A percentile compares a stretch with the other conserved stretches of the same genome.
Evolutionary conservation across 1,139 yeast species (phyloP).

Genomic region (Arxiozyma heterogenica): DNA sequence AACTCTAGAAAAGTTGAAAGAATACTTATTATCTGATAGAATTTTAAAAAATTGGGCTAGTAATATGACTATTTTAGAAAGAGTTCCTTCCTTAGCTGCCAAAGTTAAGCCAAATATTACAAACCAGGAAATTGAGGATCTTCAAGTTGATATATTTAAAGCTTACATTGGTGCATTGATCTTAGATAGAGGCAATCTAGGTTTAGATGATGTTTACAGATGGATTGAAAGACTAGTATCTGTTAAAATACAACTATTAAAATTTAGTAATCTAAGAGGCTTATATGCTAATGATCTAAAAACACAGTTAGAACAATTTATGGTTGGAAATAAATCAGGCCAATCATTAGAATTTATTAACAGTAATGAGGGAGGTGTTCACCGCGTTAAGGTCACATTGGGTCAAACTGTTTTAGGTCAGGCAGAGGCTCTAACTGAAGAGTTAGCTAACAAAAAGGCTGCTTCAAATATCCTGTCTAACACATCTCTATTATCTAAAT

Average conservation of each 20-base stretch:
- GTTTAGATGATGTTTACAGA: not conserved
- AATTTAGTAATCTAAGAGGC: constrained; percentile 3
- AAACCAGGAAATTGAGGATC: not conserved
- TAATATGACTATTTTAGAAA: not conserved
- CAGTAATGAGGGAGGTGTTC: not conserved
- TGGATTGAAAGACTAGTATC: constrained; percentile 1
- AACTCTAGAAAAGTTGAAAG: constrained; percentile 1
- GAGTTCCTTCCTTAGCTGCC: not conserved
- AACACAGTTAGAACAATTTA: constrained; percentile 5
- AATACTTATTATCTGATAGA: not conserved
- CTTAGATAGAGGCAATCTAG: not conserved
- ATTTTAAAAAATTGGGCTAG: not conserved
- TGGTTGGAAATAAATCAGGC: constrained; percentile 5
- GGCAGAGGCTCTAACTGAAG: constrained; percentile 1
- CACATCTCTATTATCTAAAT: not conserved
- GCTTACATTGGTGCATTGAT: constrained; percentile 8
- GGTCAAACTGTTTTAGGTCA: constrained; percentile 5
- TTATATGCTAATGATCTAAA: constrained; percentile 4
- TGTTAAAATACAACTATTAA: not conserved
- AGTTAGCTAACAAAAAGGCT: constrained; percentile 5
- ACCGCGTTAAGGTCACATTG: not conserved
- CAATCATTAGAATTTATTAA: constrained; percentile 1
- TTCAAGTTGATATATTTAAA: constrained; percentile 3
- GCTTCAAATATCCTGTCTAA: constrained; percentile 4
- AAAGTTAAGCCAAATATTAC: not conserved